Evolutionary conservation across 192 early-diverging fungal genomes (phyloP), one percentile per base, ranked within the genome.

Genomic region (Backusella westeae): DNA sequence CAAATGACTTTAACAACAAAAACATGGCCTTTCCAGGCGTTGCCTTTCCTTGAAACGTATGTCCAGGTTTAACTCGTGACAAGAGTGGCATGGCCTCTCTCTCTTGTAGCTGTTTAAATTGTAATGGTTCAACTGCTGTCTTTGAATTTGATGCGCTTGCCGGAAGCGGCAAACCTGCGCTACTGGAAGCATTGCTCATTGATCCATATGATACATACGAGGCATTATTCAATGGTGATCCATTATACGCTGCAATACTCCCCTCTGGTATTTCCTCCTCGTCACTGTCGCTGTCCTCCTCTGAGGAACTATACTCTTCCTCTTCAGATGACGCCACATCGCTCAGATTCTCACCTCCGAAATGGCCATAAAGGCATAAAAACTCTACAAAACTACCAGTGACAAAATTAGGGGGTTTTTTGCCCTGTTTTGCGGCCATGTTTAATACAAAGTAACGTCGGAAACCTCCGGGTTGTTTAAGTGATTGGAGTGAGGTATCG

Each of bases 361-460:
- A 98, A 77, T 95, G 96, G 52, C 96, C 96, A 73, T 94, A 97
- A 72, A 98, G 85, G 34, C 90, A 92, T 70, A 98, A 88, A 76
- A 97, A 97, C 80, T 98, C 97, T 52, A 97, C 90, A 88, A 97
- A 98, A 83, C 93, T 97, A 32, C 89, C 81, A 9, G 97, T 98
- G 67, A 96, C 82, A 17, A 91, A 87, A 76, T 93, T 95, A 9
- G 96, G 93, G 38, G 83, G 84, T 21, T 81, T 81, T 32, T 89
- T 89, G 23, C 97, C 97, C 75, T 89, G 87, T 39, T 86, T 82
- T 34, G 86, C 81, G 9, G 95, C 95, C 53, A 91, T 89, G 69
- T 89, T 88, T 19, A 89, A 85, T 52, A 98, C 83, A 85, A 95
- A 94, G 75, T 96, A 90, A 9, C 97, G 89, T 44, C 97, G 86